Conservation (phyloP, 352 stramenopile species). For the Globisporangium uncinulatum region DNA sequence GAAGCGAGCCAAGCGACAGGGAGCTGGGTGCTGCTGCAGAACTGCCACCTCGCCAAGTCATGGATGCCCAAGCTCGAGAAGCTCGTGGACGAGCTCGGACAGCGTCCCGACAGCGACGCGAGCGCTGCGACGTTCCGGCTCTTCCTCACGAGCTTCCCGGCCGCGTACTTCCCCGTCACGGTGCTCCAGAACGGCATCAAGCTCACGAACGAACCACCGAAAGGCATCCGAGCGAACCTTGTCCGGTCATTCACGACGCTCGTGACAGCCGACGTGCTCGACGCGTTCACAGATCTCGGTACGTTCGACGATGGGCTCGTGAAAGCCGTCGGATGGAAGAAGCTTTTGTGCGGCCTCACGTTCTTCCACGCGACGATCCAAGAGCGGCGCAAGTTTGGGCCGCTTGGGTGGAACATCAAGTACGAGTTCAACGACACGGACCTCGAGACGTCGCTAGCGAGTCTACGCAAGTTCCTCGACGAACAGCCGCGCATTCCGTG, state of each 20-base stretch:
- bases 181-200: slow-evolving; percentile 96
- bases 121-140: slow-evolving; percentile 83
- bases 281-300: slow-evolving; percentile 76
- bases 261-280: slow-evolving; percentile 68
- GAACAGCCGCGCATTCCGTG: slow-evolving; percentile 88
- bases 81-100: slow-evolving; percentile 84
- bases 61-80: slow-evolving; percentile 88
- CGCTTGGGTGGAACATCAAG: slow-evolving; percentile 94
- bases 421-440: slow-evolving; percentile 97
- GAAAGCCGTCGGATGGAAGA: slow-evolving; percentile 86
- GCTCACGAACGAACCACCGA: slow-evolving; percentile 93
- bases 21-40: slow-evolving; percentile 94
- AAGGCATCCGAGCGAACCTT: slow-evolving; percentile 90
- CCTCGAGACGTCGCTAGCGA: slow-evolving; percentile 91
- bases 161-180: slow-evolving; percentile 86
- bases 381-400: slow-evolving; percentile 92
- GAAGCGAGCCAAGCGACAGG: slow-evolving; percentile 84
- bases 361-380: slow-evolving; percentile 96
- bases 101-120: slow-evolving; percentile 34
- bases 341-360: slow-evolving; percentile 85
- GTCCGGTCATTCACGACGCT: slow-evolving; percentile 90
- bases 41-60: slow-evolving; percentile 91
- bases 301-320: slow-evolving; percentile 52
- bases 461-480: slow-evolving; percentile 91
- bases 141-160: slow-evolving; percentile 93